A percentile compares a stretch with the other conserved stretches of the same genome.
These are phyloP conservation scores for Lathyrus oleraceus DNA, from an alignment of 306 rosid genomes.

Conservation along the genomic window DNA sequence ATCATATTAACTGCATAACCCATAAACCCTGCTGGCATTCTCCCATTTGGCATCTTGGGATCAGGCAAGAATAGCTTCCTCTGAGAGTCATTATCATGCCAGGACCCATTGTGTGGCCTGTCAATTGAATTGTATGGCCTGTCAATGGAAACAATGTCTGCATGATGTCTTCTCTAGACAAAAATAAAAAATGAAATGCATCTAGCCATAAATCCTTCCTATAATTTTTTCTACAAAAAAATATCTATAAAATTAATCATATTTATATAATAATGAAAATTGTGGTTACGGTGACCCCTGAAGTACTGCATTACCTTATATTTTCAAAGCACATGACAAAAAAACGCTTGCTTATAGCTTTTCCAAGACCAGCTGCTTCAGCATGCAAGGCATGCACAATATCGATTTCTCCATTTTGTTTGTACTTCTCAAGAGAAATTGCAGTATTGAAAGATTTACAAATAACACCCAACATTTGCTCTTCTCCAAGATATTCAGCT, in stretches of 20 bases:
- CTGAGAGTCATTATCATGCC: constrained; percentile 44
- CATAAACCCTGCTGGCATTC: constrained; percentile 49
- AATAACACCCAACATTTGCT: constrained; percentile 59
- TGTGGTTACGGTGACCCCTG: not conserved
- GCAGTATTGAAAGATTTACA: constrained; percentile 51
- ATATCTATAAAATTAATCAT: constrained; percentile 1
- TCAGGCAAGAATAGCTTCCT: constrained; percentile 46
- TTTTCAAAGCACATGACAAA: constrained; percentile 56
- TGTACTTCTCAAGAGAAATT: constrained; percentile 46
- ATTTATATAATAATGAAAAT: constrained; percentile 22
- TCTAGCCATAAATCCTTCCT: not conserved
- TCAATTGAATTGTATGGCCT: constrained; percentile 49
- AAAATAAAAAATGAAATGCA: not conserved
- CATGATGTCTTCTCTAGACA: not conserved
- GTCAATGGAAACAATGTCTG: constrained; percentile 15
- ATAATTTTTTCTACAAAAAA: not conserved
- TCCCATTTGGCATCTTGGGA: constrained; percentile 43
- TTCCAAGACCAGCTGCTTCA: constrained; percentile 44
- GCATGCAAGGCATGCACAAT: constrained; percentile 42
- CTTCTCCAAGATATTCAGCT: constrained; percentile 71
- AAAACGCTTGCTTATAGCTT: constrained; percentile 43
- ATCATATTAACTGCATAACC: constrained; percentile 74
- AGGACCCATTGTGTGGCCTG: constrained; percentile 49
- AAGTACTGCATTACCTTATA: constrained; percentile 43
- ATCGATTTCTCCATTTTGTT: constrained; percentile 48